These are phyloP conservation scores for Stephanodiscus minutulus DNA, from an alignment of 108 stramenopile genomes.

Conservation along the genomic window DNA sequence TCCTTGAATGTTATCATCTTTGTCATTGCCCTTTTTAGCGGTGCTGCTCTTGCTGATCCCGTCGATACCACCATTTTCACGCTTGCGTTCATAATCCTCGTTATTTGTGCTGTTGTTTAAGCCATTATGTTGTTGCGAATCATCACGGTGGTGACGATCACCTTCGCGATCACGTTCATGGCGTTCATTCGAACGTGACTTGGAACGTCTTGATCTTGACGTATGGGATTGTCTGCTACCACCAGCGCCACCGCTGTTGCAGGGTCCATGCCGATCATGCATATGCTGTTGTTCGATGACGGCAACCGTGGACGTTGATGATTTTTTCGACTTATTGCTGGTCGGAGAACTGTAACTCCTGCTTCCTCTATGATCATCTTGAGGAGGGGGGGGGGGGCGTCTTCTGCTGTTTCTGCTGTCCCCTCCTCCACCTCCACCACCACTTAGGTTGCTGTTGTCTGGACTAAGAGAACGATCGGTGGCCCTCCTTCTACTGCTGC, in stretches of 20 bases:
- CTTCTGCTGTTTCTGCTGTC: not conserved
- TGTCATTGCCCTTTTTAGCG: not conserved
- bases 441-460: not conserved
- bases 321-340: not conserved
- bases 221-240: not conserved
- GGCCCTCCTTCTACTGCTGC: not conserved
- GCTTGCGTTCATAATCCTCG: not conserved
- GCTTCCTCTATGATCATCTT: not conserved
- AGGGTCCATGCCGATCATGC: too few species aligned
- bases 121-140: not conserved
- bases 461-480: constrained; percentile 2
- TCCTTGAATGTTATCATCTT: not conserved
- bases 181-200: constrained; percentile 7
- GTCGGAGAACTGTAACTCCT: constrained; percentile 2
- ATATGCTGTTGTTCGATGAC: too few species aligned
- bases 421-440: not conserved
- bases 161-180: not conserved
- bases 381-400: not conserved
- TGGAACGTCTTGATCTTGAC: not conserved
- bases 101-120: not conserved
- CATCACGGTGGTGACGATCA: constrained; percentile 1
- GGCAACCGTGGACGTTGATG: too few species aligned
- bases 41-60: not conserved
- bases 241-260: not conserved
- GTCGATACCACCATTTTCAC: not conserved